phyloP scores from a whole-genome alignment of 2,329 filamentous ascomycete genomes.

The Alternaria rosae region DNA sequence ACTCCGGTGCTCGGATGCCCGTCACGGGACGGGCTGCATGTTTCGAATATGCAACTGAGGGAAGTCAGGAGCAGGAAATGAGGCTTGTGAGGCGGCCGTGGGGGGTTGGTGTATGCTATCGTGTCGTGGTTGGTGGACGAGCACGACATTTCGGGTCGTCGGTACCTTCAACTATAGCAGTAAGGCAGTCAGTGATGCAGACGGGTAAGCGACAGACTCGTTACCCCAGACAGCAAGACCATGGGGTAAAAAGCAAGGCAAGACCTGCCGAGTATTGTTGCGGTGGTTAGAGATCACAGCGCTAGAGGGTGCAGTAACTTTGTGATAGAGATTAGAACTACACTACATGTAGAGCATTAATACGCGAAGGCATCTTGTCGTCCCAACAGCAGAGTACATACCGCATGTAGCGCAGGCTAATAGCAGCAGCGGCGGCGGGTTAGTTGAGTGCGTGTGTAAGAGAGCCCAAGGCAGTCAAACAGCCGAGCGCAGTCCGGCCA shows the following conservation, averaged over 20 bases:
- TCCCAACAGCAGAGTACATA: constrained; percentile 5
- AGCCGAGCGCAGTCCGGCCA: constrained; percentile 35
- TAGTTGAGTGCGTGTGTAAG: constrained; percentile 29
- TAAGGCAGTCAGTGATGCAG: constrained; percentile 15
- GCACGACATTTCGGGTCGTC: constrained; percentile 16
- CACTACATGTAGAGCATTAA: not conserved
- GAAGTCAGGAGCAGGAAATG: not conserved
- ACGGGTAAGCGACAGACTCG: constrained; percentile 19
- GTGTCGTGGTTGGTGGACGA: constrained; percentile 3
- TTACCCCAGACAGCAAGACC: constrained; percentile 17
- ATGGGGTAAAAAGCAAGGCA: not conserved
- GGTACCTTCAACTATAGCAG: not conserved
- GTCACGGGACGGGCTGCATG: constrained; percentile 25
- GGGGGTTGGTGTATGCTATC: constrained; percentile 11
- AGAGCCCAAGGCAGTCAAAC: constrained; percentile 34
- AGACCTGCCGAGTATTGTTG: not conserved
- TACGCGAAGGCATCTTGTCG: not conserved
- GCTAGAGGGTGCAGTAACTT: not conserved
- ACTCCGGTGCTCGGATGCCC: constrained; percentile 23
- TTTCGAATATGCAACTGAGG: constrained; percentile 16
- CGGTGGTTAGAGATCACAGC: constrained; percentile 1
- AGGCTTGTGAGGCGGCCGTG: constrained; percentile 12
- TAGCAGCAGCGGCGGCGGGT: constrained; percentile 24
- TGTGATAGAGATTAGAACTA: not conserved
- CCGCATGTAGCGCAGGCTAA: constrained; percentile 23